Conservation (phyloP, 2,329 filamentous ascomycete species). For the Epichloe sp. region DNA sequence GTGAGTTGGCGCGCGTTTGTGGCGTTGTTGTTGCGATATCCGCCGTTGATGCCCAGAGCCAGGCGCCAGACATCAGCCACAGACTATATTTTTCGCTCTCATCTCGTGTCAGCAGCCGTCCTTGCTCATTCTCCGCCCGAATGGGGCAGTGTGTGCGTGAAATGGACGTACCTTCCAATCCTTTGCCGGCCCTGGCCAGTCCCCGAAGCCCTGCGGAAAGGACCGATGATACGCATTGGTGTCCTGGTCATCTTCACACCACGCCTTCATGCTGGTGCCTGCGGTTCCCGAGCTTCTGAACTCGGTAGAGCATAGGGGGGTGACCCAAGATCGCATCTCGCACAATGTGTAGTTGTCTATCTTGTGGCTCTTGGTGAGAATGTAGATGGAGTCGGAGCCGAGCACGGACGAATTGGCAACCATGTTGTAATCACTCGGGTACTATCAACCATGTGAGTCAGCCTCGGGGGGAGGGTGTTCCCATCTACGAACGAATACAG, state of each 20-base stretch:
- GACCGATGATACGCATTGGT: constrained; percentile 39
- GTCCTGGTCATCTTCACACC: constrained; percentile 47
- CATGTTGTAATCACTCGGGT: constrained; percentile 52
- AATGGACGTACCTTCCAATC: constrained; percentile 34
- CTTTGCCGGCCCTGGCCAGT: constrained; percentile 18
- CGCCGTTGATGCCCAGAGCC: constrained; percentile 42
- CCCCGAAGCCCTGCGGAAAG: constrained; percentile 15
- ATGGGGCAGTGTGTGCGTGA: accelerated
- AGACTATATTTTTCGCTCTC: constrained; percentile 17
- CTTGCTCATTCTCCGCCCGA: too few relatives aligned
- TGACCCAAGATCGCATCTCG: constrained; percentile 48
- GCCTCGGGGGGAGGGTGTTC: too few relatives aligned
- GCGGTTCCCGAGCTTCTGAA: constrained; percentile 41
- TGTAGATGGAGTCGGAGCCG: constrained; percentile 42
- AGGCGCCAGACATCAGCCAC: constrained; percentile 40
- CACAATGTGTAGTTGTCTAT: constrained; percentile 51
- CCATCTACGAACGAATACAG: too few relatives aligned
- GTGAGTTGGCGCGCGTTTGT: constrained; percentile 44
- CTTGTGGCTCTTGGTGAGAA: constrained; percentile 40
- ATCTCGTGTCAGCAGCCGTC: background rate
- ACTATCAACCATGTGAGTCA: constrained; percentile 17
- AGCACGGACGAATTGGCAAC: constrained; percentile 39
- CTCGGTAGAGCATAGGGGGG: constrained; percentile 52
- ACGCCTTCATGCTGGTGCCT: constrained; percentile 45
- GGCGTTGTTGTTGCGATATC: constrained; percentile 40